phyloP scores from a whole-genome alignment of 192 early-diverging fungal species.

The Coemansia sp. region DNA sequence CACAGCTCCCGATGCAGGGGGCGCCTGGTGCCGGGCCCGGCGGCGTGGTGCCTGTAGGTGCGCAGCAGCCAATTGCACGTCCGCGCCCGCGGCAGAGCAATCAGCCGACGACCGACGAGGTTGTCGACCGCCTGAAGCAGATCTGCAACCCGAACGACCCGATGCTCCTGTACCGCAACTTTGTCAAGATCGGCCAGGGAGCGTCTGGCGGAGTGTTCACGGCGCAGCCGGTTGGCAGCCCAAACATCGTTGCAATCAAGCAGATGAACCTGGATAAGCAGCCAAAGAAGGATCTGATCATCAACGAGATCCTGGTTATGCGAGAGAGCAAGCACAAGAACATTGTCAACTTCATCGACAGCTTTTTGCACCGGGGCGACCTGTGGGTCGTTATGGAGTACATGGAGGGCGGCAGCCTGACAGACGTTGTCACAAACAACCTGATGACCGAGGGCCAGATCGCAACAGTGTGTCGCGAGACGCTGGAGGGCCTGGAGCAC shows the following conservation, averaged over 20 bases:
- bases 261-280: slow-evolving; percentile 96
- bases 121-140: slow-evolving; percentile 76
- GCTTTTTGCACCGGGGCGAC: slow-evolving; percentile 78
- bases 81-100: slow-evolving; percentile 59
- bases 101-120: slow-evolving; percentile 68
- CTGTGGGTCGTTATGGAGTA: slow-evolving; percentile 97
- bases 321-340: slow-evolving; percentile 86
- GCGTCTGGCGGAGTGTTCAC: slow-evolving; percentile 95
- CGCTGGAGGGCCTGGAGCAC: slow-evolving; percentile 71
- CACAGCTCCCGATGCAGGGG: slow-evolving; percentile 22
- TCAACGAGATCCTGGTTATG: slow-evolving; percentile 91
- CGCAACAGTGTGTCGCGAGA: slow-evolving; percentile 86
- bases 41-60: slow-evolving; percentile 14
- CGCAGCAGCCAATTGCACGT: slow-evolving; percentile 34
- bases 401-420: slow-evolving; percentile 95
- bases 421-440: slow-evolving; percentile 90
- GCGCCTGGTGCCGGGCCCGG: neutral
- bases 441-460: slow-evolving; percentile 89
- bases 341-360: slow-evolving; percentile 92
- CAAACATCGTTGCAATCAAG: slow-evolving; percentile 86
- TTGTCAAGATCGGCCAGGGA: slow-evolving; percentile 91
- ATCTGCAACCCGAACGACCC: slow-evolving; percentile 90
- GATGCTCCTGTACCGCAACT: slow-evolving; percentile 77
- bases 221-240: slow-evolving; percentile 67
- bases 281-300: slow-evolving; percentile 95